Base-by-base conservation (phyloP, 2,329 filamentous ascomycete species). In the Chrysoporthe deuterocubensis region DNA sequence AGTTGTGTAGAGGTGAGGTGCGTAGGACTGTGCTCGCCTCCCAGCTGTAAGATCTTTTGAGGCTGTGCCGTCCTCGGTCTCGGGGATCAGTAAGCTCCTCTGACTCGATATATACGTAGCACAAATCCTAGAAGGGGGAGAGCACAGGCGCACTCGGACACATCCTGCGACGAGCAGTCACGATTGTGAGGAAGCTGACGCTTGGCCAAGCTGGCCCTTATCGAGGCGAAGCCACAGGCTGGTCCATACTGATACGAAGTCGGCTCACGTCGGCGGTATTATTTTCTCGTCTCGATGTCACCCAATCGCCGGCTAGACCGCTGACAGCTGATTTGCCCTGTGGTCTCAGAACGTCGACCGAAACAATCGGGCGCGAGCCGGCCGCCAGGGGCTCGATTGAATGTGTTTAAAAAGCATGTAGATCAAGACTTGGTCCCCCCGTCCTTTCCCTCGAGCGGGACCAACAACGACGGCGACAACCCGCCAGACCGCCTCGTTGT, bases 221-320 rank as follows among this genome's bases (percentile, higher is more conserved):
- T 60, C 57, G 40, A 21, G 44, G 57, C 18, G 57, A 44, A 16
- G 37, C n/a, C 57, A 26, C 26, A 18, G n/a, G 37, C 8, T 60
- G 57, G 37, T 44, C 57, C 37, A 60, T 43, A 18, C 57, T 60
- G 57, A 60, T 60, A 60, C 37, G 57, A 43, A 43, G 37, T 43
- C 57, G 57, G 57, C 57, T 60, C 57, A 43, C 18, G 37, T 60
- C 57, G 57, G 57, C 57, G 57, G 37, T 60, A 60, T 42, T 58
- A 58, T 21, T 21, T 42, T 58, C 7, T 42, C 32, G 34, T 56
- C 7, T 57, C 40, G 26, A 40, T 58, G 56, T 58, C n/a, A 43
- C 40, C 50, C 50, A 54, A 54, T 54, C 21, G 26, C 26, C 14
- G 2, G 11, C 21, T 26, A 54, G 50, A 16, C 13, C 13, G 26